Evolutionary conservation across 257 asterid species (phyloP), one percentile per base, ranked within the genome.

Genomic region (Solanum ossicruentum): DNA sequence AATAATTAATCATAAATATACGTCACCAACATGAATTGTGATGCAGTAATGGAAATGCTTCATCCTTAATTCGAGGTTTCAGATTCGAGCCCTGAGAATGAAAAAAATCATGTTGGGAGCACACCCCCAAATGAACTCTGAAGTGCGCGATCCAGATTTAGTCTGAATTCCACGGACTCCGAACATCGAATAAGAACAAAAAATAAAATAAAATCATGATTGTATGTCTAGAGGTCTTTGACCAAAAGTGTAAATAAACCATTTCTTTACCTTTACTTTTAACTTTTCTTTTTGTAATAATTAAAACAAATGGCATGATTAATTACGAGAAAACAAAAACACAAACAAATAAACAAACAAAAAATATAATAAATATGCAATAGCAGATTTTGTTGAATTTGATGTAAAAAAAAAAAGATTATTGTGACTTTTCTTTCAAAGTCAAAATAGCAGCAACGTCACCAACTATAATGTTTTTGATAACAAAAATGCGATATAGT

Each of bases 161-260:
- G 0, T 32, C 0, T 0, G 0, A 1, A 32, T 0, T 32, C 36
- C 0, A 32, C 36, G 3, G 3, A 0, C 36, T 32, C 0, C 36
- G 3, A 32, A 32, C 3, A 32, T 3, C 32, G 3, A 28, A 0
- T 3, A 0, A 0, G 0, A 32, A 32, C 0, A 0, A 2, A 32
- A 32, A 32, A 32, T n/a, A n/a, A 32, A 32, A 3, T 2, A 32
- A 32, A 5, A 4, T 36, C 41, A 36, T 36, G 6, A 36, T 0
- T 36, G 41, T 36, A 36, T 36, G 41, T 36, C 41, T 4, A 36
- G 6, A 4, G 6, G 41, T 36, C 41, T 36, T 36, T 36, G 41
- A 36, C 41, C 41, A 36, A 36, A 36, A 36, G 41, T 6, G 41
- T 43, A 45, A 45, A 45, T 36, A 36, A 9, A 45, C n/a, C 43